A percentile compares a stretch with the other conserved stretches of the same genome.
Conservation (phyloP, 2,329 filamentous ascomycete genomes). For the Paramyrothecium roridum region DNA sequence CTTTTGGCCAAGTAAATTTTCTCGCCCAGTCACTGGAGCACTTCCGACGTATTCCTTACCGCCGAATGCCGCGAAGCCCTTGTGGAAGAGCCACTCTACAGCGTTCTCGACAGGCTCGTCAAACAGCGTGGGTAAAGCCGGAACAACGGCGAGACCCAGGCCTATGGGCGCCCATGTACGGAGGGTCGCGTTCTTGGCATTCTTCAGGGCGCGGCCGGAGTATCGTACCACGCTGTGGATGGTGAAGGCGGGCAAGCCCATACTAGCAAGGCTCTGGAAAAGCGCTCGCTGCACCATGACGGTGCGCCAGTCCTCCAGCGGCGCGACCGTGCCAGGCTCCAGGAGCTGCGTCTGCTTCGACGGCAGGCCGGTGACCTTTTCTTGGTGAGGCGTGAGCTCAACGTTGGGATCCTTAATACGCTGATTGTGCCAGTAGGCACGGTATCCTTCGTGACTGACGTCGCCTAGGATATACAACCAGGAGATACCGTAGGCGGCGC, state of each 20-base stretch:
- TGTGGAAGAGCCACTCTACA: conserved; percentile 87
- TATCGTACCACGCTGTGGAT: conserved; percentile 93
- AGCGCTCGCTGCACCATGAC: conserved; percentile 89
- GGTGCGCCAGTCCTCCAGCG: conserved; percentile 84
- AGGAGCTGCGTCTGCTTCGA: conserved; percentile 23
- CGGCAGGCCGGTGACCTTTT: conserved; percentile 44
- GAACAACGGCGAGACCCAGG: conserved; percentile 72
- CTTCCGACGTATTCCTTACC: conserved; percentile 56
- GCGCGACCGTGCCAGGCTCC: conserved; percentile 48
- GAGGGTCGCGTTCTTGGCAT: conserved; percentile 69
- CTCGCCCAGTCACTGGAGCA: conserved; percentile 50
- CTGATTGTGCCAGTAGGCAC: conserved; percentile 87
- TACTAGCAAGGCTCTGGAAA: conserved; percentile 87
- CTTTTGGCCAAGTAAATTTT: conserved; percentile 34
- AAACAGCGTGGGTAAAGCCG: conserved; percentile 79
- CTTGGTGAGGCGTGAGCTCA: conserved; percentile 47
- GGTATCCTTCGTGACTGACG: conserved; percentile 90
- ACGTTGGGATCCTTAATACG: conserved; percentile 66
- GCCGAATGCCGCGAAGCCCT: conserved; percentile 70
- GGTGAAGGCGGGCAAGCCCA: conserved; percentile 91
- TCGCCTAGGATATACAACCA: conserved; percentile 93
- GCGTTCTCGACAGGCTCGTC: conserved; percentile 91
- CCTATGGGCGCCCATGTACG: conserved; percentile 91
- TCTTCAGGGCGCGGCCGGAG: conserved; percentile 80
- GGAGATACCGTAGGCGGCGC: conserved; percentile 81